A percentile compares a stretch with the other conserved stretches of the same genome.
Conservation (phyloP, 2,329 filamentous ascomycete genomes). For the Talaromyces atroroseus region DNA sequence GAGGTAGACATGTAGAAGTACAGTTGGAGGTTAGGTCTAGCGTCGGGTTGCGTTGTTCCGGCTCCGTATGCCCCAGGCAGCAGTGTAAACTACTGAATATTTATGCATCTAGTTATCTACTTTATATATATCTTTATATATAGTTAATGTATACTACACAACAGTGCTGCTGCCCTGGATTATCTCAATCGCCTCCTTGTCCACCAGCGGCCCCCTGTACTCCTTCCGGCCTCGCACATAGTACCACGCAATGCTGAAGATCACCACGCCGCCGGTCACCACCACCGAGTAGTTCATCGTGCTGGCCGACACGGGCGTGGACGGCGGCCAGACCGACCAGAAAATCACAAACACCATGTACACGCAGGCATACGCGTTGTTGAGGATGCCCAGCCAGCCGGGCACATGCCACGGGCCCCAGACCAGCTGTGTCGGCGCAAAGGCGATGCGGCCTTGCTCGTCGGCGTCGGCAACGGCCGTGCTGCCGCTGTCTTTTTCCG, state of each 20-base stretch:
- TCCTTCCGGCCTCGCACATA: constrained; percentile 33
- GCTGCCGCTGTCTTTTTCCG: not conserved
- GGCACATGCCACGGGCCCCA: constrained; percentile 56
- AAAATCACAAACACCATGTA: constrained; percentile 54
- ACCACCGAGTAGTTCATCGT: constrained; percentile 47
- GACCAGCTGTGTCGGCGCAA: constrained; percentile 27
- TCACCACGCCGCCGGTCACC: constrained; percentile 42
- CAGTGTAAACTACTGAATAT: too few relatives aligned
- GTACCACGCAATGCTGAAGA: constrained; percentile 42
- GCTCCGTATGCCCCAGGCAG: not conserved
- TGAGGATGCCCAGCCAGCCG: constrained; percentile 47
- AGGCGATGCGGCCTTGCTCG: constrained; percentile 17
- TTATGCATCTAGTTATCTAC: not conserved
- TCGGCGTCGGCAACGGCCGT: not conserved
- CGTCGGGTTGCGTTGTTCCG: not conserved
- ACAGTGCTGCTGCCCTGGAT: not conserved
- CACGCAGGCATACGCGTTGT: constrained; percentile 50
- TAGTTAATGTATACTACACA: too few relatives aligned
- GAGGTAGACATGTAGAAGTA: not conserved
- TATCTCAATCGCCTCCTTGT: constrained; percentile 12
- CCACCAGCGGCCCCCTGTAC: constrained; percentile 20
- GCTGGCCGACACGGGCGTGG: constrained; percentile 24
- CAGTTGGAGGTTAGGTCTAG: too few relatives aligned
- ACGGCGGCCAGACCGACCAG: constrained; percentile 49
- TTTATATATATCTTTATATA: not conserved